Evolutionary conservation across 2,329 filamentous ascomycete genomes (phyloP).

Genomic region (Gliomastix tumulicola): DNA sequence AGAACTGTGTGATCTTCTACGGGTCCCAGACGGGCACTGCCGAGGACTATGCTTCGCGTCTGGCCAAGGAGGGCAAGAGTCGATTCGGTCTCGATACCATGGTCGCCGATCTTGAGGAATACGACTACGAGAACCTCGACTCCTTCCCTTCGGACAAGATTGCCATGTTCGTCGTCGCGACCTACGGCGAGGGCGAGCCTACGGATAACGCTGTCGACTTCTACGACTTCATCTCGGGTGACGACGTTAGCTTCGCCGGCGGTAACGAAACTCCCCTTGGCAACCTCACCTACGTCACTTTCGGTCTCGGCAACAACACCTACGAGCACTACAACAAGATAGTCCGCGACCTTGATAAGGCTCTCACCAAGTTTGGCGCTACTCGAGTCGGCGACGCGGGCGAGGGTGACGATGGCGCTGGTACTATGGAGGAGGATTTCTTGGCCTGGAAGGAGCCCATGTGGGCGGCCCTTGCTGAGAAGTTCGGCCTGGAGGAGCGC

Average conservation of each 20-base stretch:
- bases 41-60: constrained; percentile 92
- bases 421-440: constrained; percentile 99
- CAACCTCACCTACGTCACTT: constrained; percentile 88
- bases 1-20: constrained; percentile 98
- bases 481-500: constrained; percentile 87
- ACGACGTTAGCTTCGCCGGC: constrained; percentile 76
- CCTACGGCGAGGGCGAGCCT: constrained; percentile 96
- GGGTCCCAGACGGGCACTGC: constrained; percentile 97
- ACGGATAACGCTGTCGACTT: constrained; percentile 99
- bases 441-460: constrained; percentile 99
- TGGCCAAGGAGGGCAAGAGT: constrained; percentile 96
- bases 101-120: constrained; percentile 96
- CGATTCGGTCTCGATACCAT: constrained; percentile 95
- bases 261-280: constrained; percentile 65
- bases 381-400: constrained; percentile 80
- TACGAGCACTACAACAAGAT: constrained; percentile 99
- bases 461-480: constrained; percentile 79
- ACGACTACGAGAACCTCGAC: constrained; percentile 93
- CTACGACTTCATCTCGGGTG: constrained; percentile 87
- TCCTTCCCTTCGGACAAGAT: constrained; percentile 83
- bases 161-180: constrained; percentile 91
- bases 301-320: constrained; percentile 97
- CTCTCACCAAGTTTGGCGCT: constrained; percentile 75
- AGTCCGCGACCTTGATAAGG: constrained; percentile 85
- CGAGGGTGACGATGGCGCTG: constrained; percentile 94